Evolutionary conservation across 2,329 filamentous ascomycete genomes (phyloP), one percentile per base, ranked within the genome.

Genomic region (Phyllosticta citriasiana): DNA sequence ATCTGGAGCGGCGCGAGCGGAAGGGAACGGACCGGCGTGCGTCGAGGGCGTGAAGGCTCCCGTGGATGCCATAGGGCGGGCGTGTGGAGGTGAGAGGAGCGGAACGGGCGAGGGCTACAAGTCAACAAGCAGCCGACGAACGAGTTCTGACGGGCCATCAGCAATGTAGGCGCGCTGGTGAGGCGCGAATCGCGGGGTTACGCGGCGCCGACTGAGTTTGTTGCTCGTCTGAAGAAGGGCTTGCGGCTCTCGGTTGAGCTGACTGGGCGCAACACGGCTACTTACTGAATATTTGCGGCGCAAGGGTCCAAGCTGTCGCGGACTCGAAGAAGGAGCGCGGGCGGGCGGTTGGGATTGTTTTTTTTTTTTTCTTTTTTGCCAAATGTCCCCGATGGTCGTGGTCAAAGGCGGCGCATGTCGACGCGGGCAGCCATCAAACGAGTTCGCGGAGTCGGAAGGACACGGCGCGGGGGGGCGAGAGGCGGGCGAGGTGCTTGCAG

Each of bases 11-110:
- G 58, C 52, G 19, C 62, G 54, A 62, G 53, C 66, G 66, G 51
- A 67, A 61, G 70, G 66, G 62, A 78, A 76, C 2, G 73, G 70
- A 61, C 74, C 73, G 58, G 72, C 71, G 47, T 72, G 73, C 27
- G 73, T 74, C 56, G 77, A 77, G 63, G 73, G 59, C 59, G 59
- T 57, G 59, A 56, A 61, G 26, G 59, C 40, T 56, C 59, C 73
- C 64, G 75, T 73, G 62, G 76, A 71, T 63, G 77, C 77, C 77
- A 79, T 79, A 66, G 66, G 68, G 56, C 27, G 55, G 54, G 22
- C 59, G 59, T 35, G 53, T 35, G 26, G 59, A 30, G 59, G 54
- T 26, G 33, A 40, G 53, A 25, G 27, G 24, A 50, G 59, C 40
- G 19, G 59, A 14, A 47, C 6, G 54, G 40, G 9, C 27, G 59